These are phyloP conservation scores for Penicillium glabrum DNA, from an alignment of 2,329 filamentous ascomycete species.

Conservation along the genomic window DNA sequence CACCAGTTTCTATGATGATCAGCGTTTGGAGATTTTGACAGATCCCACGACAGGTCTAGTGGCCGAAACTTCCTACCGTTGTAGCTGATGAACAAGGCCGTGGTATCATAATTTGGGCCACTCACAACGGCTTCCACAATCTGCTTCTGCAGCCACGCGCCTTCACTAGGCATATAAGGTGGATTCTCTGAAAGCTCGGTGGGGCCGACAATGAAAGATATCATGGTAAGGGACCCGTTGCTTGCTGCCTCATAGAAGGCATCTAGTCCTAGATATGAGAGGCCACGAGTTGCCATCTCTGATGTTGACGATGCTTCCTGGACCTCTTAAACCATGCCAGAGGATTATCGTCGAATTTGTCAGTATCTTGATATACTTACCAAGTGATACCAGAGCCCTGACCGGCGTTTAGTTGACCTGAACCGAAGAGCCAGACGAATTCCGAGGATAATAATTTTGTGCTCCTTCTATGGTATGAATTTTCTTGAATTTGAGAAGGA, in stretches of 20 bases:
- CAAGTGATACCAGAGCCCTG: conserved; percentile 51
- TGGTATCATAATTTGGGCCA: conserved; percentile 51
- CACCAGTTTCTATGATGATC: conserved; percentile 44
- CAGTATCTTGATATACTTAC: conserved; percentile 52
- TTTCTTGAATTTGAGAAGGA: too few relatives aligned
- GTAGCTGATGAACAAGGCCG: conserved; percentile 52
- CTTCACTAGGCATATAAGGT: conserved; percentile 54
- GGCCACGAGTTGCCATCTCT: conserved; percentile 26
- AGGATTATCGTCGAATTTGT: conserved; percentile 58
- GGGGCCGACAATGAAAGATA: conserved; percentile 54
- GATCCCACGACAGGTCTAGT: too few relatives aligned
- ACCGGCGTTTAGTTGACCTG: not conserved
- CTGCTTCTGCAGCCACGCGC: conserved; percentile 56
- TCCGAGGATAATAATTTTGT: too few relatives aligned
- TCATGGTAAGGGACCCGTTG: conserved; percentile 52
- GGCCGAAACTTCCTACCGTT: conserved; percentile 29
- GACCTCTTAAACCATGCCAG: conserved; percentile 55
- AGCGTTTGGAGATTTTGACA: too few relatives aligned
- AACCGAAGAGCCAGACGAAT: too few relatives aligned
- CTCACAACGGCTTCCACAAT: conserved; percentile 53
- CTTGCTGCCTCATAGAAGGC: conserved; percentile 53
- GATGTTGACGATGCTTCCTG: conserved; percentile 25
- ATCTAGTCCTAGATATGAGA: conserved; percentile 49
- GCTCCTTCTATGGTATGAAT: too few relatives aligned
- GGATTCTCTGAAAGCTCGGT: conserved; percentile 55